Evolutionary conservation across 768 basidiomycete genomes (phyloP), one percentile per base, ranked within the genome.

Genomic region (Myochromella boudieri): DNA sequence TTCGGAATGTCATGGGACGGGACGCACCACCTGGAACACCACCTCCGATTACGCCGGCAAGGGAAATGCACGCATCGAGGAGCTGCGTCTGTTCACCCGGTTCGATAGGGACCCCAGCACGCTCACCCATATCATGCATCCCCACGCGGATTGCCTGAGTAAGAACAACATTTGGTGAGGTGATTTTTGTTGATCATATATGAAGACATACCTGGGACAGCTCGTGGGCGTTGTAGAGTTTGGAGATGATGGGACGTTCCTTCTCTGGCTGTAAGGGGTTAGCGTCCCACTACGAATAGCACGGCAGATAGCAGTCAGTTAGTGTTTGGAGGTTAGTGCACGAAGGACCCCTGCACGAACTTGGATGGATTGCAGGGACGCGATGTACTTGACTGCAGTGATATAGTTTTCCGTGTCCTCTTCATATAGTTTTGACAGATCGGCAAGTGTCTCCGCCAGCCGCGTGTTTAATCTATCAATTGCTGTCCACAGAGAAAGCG

Each of bases 1-100:
- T 41, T 24, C 40, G n/a, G 18, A 26, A 14, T 11, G 25, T 7
- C 22, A 41, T 14, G 9, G 22, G 3, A n/a, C 9, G 15, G 7
- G 3, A 64, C 87, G 56, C 59, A 94, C 95, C 95, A 32, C 97
- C 97, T 5, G 97, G 97, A 4, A 98, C 97, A 15, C 95, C 95
- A 20, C 94, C 95, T 17, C 91, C 93, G 29, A 98, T 76, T 14
- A 97, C 85, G 22, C 97, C 97, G 3, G 87, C 81, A 54, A 87
- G 77, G 11, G 76, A 68, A 12, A 87, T 70, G 51, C 92, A 95
- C 3, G 74, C 71, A 60, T 98, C 81, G 38, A 99, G 75, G 17
- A 99, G 77, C 32, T 71, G 65, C 0, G 92, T 95, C 65, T 99
- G 97, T 62, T 87, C 82, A 3, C 74, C 65, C 1, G 97, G 97